Percentiles rank a stretch among this genome's conserved stretches.
Conservation (phyloP, 2,329 filamentous ascomycete species). For the Talaromyces sp. region DNA sequence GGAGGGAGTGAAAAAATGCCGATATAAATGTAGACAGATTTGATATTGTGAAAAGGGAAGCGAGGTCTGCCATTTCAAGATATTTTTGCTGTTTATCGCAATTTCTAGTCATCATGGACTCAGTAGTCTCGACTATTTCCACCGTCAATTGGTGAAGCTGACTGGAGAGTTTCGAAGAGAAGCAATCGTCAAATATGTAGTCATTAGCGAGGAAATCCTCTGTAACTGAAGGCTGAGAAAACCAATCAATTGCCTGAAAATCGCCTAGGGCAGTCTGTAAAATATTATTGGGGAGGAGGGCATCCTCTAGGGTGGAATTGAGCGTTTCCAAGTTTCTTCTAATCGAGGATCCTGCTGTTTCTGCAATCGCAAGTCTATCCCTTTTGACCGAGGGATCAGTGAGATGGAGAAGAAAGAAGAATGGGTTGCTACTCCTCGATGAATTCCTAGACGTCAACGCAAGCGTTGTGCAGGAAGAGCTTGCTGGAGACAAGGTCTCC, state of each 20-base stretch:
- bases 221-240: not conserved
- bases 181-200: conserved; percentile 13
- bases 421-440: conserved; percentile 13
- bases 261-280: conserved; percentile 1
- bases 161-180: conserved; percentile 18
- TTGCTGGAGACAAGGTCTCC: conserved; percentile 14
- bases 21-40: conserved; percentile 25
- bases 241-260: not conserved
- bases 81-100: not conserved
- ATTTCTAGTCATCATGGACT: conserved; percentile 18
- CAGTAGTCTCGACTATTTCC: conserved; percentile 24
- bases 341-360: conserved; percentile 24
- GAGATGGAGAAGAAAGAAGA: conserved; percentile 25
- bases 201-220: not conserved
- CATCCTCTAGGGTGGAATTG: conserved; percentile 23
- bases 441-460: not conserved
- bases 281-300: conserved; percentile 17
- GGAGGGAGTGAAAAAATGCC: conserved; percentile 26
- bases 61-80: conserved; percentile 14
- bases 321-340: conserved; percentile 22
- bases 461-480: not conserved
- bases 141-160: conserved; percentile 21
- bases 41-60: conserved; percentile 18
- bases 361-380: conserved; percentile 25
- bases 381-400: conserved; percentile 22